Evolutionary conservation across 2,329 filamentous ascomycete species (phyloP).

Genomic region (Amauroascus verrucosus): DNA sequence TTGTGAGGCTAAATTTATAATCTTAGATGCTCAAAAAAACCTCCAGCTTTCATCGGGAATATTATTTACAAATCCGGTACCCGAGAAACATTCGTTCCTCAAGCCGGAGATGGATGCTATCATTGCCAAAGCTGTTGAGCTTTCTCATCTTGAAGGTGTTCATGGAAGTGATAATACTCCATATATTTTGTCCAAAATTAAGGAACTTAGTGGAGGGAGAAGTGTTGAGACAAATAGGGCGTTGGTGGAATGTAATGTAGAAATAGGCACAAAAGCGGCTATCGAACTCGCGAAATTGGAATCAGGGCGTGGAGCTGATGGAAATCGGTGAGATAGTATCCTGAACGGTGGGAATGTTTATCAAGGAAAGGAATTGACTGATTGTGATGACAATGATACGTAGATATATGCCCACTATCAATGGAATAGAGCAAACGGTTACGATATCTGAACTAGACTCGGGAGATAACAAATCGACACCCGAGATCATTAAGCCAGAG

Average conservation of each 20-base stretch:
- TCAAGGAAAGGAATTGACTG: constrained; percentile 23
- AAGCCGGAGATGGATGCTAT: constrained; percentile 58
- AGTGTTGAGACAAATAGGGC: constrained; percentile 66
- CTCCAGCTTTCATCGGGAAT: constrained; percentile 68
- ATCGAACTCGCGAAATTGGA: constrained; percentile 51
- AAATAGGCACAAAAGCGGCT: constrained; percentile 54
- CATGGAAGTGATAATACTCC: constrained; percentile 73
- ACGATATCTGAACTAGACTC: constrained; percentile 19
- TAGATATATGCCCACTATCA: constrained; percentile 14
- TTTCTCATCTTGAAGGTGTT: constrained; percentile 55
- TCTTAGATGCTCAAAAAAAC: constrained; percentile 56
- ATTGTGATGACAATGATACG: constrained; percentile 24
- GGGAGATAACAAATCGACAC: constrained; percentile 18
- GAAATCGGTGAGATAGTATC: constrained; percentile 32
- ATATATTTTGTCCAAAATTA: constrained; percentile 68
- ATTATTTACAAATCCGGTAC: constrained; percentile 82
- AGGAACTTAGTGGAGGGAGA: constrained; percentile 61
- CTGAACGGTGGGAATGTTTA: constrained; percentile 12
- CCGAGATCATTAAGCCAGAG: constrained; percentile 2
- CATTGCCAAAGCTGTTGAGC: constrained; percentile 57
- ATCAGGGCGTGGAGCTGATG: constrained; percentile 20
- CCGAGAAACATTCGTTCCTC: constrained; percentile 58
- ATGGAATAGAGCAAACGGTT: constrained; percentile 18
- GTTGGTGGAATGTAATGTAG: constrained; percentile 57
- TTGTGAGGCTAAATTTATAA: not conserved